A percentile compares a stretch with the other conserved stretches of the same genome.
Conservation (phyloP, 176 grass and related monocot species). For the Poa pratensis region DNA sequence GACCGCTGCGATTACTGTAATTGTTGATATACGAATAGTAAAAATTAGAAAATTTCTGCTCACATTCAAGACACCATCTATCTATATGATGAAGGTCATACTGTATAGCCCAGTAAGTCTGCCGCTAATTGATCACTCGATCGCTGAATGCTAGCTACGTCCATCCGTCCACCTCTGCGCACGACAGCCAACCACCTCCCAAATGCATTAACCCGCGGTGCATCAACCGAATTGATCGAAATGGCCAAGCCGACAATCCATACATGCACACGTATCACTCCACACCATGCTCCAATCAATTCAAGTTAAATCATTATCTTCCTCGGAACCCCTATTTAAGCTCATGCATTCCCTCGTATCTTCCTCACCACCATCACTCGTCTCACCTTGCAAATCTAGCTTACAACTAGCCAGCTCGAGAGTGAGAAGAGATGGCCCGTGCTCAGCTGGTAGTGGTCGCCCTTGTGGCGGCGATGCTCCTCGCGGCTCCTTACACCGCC, state of each 20-base stretch:
- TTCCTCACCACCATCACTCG: neutral
- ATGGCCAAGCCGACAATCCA: neutral
- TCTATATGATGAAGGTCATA: neutral
- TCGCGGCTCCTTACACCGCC: neutral
- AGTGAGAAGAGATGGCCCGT: constrained; percentile 22
- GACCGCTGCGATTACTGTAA: no score
- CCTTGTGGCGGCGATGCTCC: constrained; percentile 5
- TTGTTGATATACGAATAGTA: no score
- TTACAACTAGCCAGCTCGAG: no score
- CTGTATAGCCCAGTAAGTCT: neutral
- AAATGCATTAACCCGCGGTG: neutral
- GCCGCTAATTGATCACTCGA: neutral
- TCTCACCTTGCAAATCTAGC: neutral
- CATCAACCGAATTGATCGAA: neutral
- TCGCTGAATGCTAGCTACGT: neutral
- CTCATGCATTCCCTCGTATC: neutral
- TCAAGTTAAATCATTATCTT: neutral
- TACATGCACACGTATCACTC: neutral
- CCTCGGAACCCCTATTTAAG: constrained; percentile 20
- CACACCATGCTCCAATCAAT: neutral
- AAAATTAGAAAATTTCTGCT: neutral
- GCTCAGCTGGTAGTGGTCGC: constrained; percentile 11
- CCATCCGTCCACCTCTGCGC: neutral
- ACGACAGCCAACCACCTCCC: neutral
- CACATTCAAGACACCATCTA: neutral